These are phyloP conservation scores for Claviceps capensis DNA, from an alignment of 2,329 filamentous ascomycete species.

Conservation along the genomic window DNA sequence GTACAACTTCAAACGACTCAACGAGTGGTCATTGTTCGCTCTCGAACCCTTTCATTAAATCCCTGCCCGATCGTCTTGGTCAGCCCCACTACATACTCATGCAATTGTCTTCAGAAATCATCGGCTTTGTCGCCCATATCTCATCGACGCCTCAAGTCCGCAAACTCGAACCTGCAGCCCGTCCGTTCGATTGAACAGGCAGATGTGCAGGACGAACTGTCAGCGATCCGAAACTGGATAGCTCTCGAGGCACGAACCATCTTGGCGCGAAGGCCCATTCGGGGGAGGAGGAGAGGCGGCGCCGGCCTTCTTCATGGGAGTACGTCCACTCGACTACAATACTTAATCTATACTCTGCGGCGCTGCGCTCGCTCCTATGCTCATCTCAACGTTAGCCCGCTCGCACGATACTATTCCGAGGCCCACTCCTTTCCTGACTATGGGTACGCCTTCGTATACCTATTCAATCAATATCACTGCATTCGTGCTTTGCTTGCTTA, in stretches of 20 bases:
- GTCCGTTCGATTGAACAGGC: not conserved
- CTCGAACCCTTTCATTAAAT: not conserved
- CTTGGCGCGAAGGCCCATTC: slow-evolving; percentile 2
- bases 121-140: slow-evolving; percentile 4
- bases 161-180: not conserved
- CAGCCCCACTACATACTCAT: slow-evolving; percentile 4
- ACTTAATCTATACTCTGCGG: not conserved
- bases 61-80: not conserved
- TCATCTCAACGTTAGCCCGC: slow-evolving; percentile 13
- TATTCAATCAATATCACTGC: not conserved
- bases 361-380: not conserved
- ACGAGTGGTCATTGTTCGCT: not conserved
- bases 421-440: slow-evolving; percentile 28
- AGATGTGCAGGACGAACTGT: not conserved
- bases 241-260: slow-evolving; percentile 8
- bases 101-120: slow-evolving; percentile 6
- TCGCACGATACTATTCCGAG: slow-evolving; percentile 22
- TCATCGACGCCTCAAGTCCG: not conserved
- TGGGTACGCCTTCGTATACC: slow-evolving; percentile 18
- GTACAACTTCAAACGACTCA: too few species aligned
- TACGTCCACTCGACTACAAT: slow-evolving; percentile 10
- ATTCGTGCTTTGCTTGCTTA: not conserved
- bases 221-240: slow-evolving; percentile 15
- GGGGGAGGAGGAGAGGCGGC: slow-evolving; percentile 5
- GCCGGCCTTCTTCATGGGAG: slow-evolving; percentile 17